These are phyloP conservation scores for Globisporangium nagaii DNA, from an alignment of 352 stramenopile genomes.

Conservation along the genomic window DNA sequence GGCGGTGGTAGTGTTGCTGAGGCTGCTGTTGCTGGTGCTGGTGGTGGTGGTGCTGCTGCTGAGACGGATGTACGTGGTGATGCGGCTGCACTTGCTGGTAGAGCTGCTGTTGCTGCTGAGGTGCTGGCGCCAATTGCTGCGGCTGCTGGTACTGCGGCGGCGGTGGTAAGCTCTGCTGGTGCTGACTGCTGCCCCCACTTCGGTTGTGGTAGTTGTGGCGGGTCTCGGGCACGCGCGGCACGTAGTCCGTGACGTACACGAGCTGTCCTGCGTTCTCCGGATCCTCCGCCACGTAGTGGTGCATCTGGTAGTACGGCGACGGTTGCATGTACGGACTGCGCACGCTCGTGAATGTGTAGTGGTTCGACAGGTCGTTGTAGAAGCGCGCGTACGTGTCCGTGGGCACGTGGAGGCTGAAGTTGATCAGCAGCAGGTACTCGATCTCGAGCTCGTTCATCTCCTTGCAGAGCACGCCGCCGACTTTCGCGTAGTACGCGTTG, in stretches of 20 bases:
- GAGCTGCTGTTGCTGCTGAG: background rate
- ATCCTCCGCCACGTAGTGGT: constrained; percentile 65
- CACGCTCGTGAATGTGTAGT: constrained; percentile 73
- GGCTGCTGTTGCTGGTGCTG: constrained; percentile 10
- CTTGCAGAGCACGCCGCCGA: constrained; percentile 87
- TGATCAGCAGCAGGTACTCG: constrained; percentile 97
- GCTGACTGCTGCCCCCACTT: constrained; percentile 17
- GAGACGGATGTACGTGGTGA: constrained; percentile 1
- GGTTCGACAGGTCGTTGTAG: constrained; percentile 86
- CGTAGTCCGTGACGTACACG: constrained; percentile 72
- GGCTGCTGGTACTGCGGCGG: constrained; percentile 21
- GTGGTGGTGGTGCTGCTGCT: constrained; percentile 10
- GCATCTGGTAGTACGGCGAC: constrained; percentile 44
- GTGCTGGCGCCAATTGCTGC: background rate
- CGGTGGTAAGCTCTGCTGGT: constrained; percentile 17
- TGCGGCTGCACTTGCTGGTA: constrained; percentile 2
- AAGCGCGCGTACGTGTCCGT: constrained; percentile 88
- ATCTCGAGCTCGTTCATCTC: constrained; percentile 98
- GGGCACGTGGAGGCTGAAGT: constrained; percentile 97
- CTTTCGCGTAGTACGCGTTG: constrained; percentile 99
- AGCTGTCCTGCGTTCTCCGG: constrained; percentile 58
- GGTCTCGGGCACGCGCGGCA: constrained; percentile 24
- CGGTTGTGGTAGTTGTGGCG: background rate
- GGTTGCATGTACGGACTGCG: constrained; percentile 26
- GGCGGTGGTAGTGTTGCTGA: constrained; percentile 14